Evolutionary conservation across 176 grass and related monocot genomes (phyloP), one percentile per base, ranked within the genome.

Genomic region (Cocos nucifera): DNA sequence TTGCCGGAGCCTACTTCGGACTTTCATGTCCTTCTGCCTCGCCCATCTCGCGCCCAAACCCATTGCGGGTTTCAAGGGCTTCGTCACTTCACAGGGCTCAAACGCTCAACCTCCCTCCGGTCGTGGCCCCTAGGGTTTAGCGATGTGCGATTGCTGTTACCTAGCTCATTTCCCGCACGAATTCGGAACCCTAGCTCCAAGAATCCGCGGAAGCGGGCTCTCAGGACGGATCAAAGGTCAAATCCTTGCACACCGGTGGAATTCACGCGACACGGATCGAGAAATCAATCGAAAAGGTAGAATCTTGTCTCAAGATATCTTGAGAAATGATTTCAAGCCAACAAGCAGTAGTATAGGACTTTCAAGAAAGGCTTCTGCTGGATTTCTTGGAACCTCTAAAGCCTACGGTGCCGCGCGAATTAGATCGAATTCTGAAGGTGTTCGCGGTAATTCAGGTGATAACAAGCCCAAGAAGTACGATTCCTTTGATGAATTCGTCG

Each of bases 401-500:
- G 14, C 14, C 35, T 12, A 12, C 35, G 35, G 35, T 44, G 6
- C 35, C 35, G 35, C 9, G 10, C 35, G 35, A 12, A 7, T 56
- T 56, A 22, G 52, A 39, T 57, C 53, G 53, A 56, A 2, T 22
- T 56, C 22, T 56, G 4, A 15, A 10, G 35, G 15, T 56, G 1
- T 15, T 39, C 17, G 27, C 35, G 25, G 28, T 56, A 15, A 4
- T 68, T 68, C 53, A 7, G 26, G 65, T 8, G 53, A 56, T 35
- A 56, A 44, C 20, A 28, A 68, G 9, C 1, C 53, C 26, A 22
- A 56, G 14, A 65, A 50, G 2, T 22, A 39, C 19, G 9, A 27
- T 22, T 28, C 27, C 22, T 3, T 28, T 0, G 65, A 68, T 16
- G 65, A 56, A 27, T 68, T 68, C 52, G 52, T 68, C 0, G 65